These are phyloP conservation scores for Pestalotiopsis fici DNA, from an alignment of 2,329 filamentous ascomycete species.

Conservation along the genomic window DNA sequence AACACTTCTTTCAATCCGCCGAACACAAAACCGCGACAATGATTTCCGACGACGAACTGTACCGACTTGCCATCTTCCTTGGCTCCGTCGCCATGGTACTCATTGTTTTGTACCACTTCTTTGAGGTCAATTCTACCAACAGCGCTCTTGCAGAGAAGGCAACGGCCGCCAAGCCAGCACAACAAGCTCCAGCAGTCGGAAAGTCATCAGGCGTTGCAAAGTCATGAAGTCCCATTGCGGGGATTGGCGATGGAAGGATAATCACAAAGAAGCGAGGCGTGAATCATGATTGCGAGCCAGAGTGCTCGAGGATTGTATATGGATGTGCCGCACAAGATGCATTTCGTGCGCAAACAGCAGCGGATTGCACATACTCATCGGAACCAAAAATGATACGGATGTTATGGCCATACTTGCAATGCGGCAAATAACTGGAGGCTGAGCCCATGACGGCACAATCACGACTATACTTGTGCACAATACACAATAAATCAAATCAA, in stretches of 20 bases:
- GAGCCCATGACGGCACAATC: not conserved
- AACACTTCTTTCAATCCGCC: not conserved
- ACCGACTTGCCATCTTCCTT: slow-evolving; percentile 89
- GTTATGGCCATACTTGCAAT: not conserved
- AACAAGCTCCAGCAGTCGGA: slow-evolving; percentile 20
- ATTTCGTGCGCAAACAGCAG: not conserved
- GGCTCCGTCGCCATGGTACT: slow-evolving; percentile 87
- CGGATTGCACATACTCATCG: not conserved
- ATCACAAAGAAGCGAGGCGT: not conserved
- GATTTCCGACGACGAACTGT: slow-evolving; percentile 93
- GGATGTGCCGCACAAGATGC: not conserved
- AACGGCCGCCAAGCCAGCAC: slow-evolving; percentile 26
- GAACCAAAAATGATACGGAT: not conserved
- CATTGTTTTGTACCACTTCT: slow-evolving; percentile 93
- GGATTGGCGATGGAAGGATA: not conserved
- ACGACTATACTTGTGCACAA: not conserved
- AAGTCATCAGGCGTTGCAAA: slow-evolving; percentile 23
- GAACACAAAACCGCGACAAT: slow-evolving; percentile 54
- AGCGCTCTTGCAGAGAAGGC: slow-evolving; percentile 25
- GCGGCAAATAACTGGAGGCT: not conserved
- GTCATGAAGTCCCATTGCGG: not conserved
- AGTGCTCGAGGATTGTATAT: not conserved
- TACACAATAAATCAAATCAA: not conserved
- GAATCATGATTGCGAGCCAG: not conserved
- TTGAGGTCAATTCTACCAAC: slow-evolving; percentile 78